Conservation (phyloP, 1,139 yeast genomes). For the Geotrichum carabidarum region DNA sequence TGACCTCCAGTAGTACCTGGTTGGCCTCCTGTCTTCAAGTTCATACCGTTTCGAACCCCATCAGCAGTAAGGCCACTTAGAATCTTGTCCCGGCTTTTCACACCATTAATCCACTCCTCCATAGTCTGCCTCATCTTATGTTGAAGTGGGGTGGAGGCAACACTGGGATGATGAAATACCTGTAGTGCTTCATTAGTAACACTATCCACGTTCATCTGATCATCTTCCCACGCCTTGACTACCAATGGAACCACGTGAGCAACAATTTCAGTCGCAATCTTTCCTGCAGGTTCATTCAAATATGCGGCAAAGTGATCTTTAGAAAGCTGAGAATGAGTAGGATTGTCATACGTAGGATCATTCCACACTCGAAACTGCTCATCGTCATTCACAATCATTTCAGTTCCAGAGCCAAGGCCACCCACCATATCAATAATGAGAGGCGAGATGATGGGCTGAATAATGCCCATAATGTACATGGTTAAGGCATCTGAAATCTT, state of each 20-base stretch:
- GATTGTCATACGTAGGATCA: constrained; percentile 24
- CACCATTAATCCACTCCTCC: constrained; percentile 23
- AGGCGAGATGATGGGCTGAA: constrained; percentile 29
- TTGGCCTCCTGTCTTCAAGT: constrained; percentile 10
- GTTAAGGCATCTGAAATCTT: constrained; percentile 27
- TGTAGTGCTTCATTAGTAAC: constrained; percentile 22
- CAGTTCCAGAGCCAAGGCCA: constrained; percentile 25
- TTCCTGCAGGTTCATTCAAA: constrained; percentile 43
- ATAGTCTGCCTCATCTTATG: constrained; percentile 24
- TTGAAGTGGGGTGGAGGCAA: constrained; percentile 24
- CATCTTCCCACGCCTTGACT: constrained; percentile 28
- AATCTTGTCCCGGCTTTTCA: constrained; percentile 18
- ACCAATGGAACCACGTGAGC: constrained; percentile 52
- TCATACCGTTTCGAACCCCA: constrained; percentile 25
- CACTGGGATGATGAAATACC: constrained; percentile 30
- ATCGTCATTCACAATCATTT: constrained; percentile 26
- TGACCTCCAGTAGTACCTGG: constrained; percentile 6
- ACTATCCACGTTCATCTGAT: constrained; percentile 18
- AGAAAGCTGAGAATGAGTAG: constrained; percentile 30
- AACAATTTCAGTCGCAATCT: constrained; percentile 47
- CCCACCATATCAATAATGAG: constrained; percentile 23
- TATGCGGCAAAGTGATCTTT: constrained; percentile 30
- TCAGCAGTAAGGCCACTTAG: constrained; percentile 24
- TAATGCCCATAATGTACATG: constrained; percentile 26
- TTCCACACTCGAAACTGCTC: constrained; percentile 30